Evolutionary conservation across 2,329 filamentous ascomycete species (phyloP).

Genomic region (Tolypocladium guangdongense): DNA sequence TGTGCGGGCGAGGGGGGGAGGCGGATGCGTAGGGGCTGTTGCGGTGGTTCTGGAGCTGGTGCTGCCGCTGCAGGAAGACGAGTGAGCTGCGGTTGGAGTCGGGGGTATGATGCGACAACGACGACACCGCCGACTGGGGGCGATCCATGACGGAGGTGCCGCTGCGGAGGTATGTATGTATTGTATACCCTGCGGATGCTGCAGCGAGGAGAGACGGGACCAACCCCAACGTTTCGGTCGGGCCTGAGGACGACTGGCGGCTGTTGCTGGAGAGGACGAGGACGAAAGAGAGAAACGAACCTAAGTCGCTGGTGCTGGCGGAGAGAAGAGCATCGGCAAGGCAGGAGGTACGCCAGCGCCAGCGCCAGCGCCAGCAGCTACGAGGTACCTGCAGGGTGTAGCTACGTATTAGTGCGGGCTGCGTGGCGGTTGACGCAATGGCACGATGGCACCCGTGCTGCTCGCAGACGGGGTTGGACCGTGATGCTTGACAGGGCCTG

Average conservation of each 20-base stretch:
- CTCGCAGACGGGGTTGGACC: too few relatives aligned
- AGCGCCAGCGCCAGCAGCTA: too few relatives aligned
- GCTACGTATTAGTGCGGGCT: too few relatives aligned
- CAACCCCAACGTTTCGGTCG: not conserved
- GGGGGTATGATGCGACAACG: constrained; percentile 10
- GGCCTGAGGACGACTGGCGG: not conserved
- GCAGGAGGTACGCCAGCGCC: too few relatives aligned
- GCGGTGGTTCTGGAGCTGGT: constrained; percentile 4
- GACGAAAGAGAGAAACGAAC: not conserved
- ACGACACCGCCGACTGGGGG: constrained; percentile 10
- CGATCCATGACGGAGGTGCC: constrained; percentile 21
- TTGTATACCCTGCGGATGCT: not conserved
- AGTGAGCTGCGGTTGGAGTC: constrained; percentile 7
- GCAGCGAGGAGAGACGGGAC: not conserved
- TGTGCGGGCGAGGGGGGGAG: constrained; percentile 1
- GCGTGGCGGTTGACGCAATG: too few relatives aligned
- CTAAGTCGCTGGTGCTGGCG: too few relatives aligned
- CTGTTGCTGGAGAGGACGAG: not conserved
- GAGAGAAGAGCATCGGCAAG: too few relatives aligned
- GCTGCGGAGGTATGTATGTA: not conserved
- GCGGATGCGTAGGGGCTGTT: constrained; percentile 1
- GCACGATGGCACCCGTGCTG: too few relatives aligned
- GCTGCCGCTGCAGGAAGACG: constrained; percentile 5
- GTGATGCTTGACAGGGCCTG: too few relatives aligned
- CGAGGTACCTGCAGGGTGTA: too few relatives aligned